Percentiles rank a stretch among this genome's conserved stretches.
Evolutionary conservation across 2,329 filamentous ascomycete species (phyloP).

Genomic region (Aureobasidium lini): DNA sequence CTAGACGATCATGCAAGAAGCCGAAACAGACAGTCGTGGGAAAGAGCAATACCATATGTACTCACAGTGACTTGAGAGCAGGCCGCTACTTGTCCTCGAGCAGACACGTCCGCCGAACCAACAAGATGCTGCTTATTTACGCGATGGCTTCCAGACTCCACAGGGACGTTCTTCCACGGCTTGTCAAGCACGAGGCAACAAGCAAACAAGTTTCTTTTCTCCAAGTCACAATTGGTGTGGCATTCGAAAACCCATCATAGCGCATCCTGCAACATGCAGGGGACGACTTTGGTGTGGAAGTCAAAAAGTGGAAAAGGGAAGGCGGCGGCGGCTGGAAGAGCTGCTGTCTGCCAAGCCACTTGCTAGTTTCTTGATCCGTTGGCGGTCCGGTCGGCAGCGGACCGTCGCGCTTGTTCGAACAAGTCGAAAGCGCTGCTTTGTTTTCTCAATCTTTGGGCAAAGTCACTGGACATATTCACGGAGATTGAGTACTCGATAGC

Average conservation of each 20-base stretch:
- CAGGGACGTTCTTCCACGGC: background rate
- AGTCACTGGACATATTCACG: background rate
- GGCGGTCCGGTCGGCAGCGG: background rate
- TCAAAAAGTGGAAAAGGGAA: background rate
- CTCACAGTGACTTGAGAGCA: background rate
- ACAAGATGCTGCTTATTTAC: background rate
- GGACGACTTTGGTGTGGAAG: slow-evolving; percentile 1
- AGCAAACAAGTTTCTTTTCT: background rate
- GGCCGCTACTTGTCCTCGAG: background rate
- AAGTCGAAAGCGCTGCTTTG: background rate
- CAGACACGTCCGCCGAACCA: background rate
- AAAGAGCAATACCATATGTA: background rate
- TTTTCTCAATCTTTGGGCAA: background rate
- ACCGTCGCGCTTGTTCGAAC: background rate
- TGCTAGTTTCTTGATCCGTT: background rate
- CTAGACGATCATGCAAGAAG: background rate
- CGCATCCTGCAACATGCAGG: slow-evolving; percentile 10
- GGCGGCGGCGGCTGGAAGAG: background rate
- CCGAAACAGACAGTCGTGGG: background rate
- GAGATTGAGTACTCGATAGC: background rate
- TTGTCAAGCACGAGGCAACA: background rate
- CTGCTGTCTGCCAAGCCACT: background rate
- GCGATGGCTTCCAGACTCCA: background rate
- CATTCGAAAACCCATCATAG: background rate
- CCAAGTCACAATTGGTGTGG: background rate